Base-by-base conservation (phyloP, 2,329 filamentous ascomycete genomes). In the Fusarium verrucosum region DNA sequence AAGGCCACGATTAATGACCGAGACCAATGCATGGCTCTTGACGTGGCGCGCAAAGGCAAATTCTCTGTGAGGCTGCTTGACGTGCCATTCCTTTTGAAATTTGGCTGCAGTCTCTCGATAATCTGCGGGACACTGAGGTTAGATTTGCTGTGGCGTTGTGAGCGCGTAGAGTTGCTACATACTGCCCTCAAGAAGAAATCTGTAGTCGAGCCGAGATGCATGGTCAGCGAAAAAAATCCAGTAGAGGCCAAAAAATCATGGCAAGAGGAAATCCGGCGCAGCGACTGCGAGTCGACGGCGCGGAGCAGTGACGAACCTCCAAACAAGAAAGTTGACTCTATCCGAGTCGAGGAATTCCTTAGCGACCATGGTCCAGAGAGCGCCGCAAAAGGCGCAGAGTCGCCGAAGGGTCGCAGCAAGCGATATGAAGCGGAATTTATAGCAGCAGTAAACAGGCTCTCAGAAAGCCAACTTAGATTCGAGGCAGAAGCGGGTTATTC, bases 321-420 rank as follows among this genome's bases (percentile, higher is more conserved):
- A 89, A 75, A 89, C 83, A 76, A 89, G 83, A 82, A 86, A 89
- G 81, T 89, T 89, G 82, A 89, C 81, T 81, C 85, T 83, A 77
- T 89, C 83, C 68, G 85, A 88, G 82, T 88, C 84, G 72, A 89
- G 81, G 74, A 82, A 82, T 79, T 87, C 85, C 80, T 87, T 87
- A 73, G 71, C 69, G 69, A 77, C 76, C 84, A 87, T 87, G 72
- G 71, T 73, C 64, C 66, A 63, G 65, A 68, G 65, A 63, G 72
- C 72, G 72, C 72, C 74, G 69, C 66, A 70, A 66, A 67, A 72
- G 73, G 74, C 73, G 75, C 73, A 69, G 65, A 55, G 71, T 69
- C 63, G 72, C 68, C 64, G 63, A 65, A 62, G 50, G 61, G 65
- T 58, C 56, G 60, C 55, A 51, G 50, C 50, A 52, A 50, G 37